Percentiles rank a stretch among this genome's conserved stretches.
phyloP scores from a whole-genome alignment of 31 red algal genomes.

The Bonnemaisonia californica region DNA sequence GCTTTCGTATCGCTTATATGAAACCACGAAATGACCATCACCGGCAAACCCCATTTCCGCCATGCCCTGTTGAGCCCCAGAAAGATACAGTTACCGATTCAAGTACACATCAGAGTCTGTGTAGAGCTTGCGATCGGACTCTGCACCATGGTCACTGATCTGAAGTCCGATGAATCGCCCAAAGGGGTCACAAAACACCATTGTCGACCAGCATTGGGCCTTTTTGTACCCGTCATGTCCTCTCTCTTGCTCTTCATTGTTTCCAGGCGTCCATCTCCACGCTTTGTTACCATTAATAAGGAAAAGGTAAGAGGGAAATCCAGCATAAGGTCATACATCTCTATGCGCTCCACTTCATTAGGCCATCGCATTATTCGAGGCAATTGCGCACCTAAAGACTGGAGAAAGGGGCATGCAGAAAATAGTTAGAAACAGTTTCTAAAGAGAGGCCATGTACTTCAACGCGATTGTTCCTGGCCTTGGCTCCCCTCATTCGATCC shows the following conservation, averaged over 20 bases:
- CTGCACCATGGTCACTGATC: constrained; percentile 26
- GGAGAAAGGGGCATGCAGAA: constrained; percentile 1
- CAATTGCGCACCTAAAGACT: neutral
- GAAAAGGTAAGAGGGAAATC: constrained; percentile 16
- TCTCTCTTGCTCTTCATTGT: constrained; percentile 26
- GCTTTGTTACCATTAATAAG: constrained; percentile 41
- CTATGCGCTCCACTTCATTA: neutral
- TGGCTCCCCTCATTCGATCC: too few relatives aligned
- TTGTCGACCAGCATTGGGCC: neutral
- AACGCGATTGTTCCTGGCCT: too few relatives aligned
- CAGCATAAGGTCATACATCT: constrained; percentile 16
- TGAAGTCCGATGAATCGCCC: constrained; percentile 14
- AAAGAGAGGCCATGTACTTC: too few relatives aligned
- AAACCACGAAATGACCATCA: neutral
- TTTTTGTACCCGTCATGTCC: constrained; percentile 40
- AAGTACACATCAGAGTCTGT: constrained; percentile 2
- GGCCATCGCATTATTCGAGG: constrained; percentile 13
- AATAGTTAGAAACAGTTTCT: constrained; percentile 14
- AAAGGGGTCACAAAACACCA: constrained; percentile 20
- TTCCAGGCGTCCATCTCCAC: neutral
- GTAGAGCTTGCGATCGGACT: constrained; percentile 5
- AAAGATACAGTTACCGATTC: neutral
- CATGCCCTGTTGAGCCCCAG: too few relatives aligned
- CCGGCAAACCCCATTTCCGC: constrained; percentile 16
- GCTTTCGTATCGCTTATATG: constrained; percentile 21